Evolutionary conservation across 2,329 filamentous ascomycete genomes (phyloP).

Genomic region (Aspergillus sp.): DNA sequence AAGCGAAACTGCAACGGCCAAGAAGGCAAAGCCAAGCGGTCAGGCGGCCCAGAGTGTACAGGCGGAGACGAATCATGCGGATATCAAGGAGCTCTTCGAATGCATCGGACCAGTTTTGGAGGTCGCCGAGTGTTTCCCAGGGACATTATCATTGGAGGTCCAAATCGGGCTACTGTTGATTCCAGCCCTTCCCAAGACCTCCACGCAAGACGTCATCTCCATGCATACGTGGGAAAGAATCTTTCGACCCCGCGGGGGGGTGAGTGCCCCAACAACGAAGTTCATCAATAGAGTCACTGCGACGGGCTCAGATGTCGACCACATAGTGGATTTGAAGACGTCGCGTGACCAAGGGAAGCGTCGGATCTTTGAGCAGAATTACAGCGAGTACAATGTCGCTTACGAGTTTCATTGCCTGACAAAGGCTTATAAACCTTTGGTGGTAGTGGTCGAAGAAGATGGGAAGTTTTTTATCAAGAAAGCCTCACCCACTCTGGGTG

Average conservation of each 20-base stretch:
- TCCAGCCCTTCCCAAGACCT: slow-evolving; percentile 23
- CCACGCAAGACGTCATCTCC: slow-evolving; percentile 16
- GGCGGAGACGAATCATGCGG: slow-evolving; percentile 4
- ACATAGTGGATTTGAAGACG: slow-evolving; percentile 34
- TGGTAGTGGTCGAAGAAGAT: slow-evolving; percentile 33
- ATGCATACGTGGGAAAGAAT: slow-evolving; percentile 28
- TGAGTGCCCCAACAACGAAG: slow-evolving; percentile 27
- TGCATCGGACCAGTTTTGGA: slow-evolving; percentile 32
- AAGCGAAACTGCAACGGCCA: background rate
- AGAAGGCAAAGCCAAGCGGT: background rate
- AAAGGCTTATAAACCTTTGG: slow-evolving; percentile 26
- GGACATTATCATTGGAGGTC: slow-evolving; percentile 34
- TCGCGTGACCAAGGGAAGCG: slow-evolving; percentile 14
- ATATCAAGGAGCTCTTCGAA: slow-evolving; percentile 26
- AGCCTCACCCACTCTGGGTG: slow-evolving; percentile 27
- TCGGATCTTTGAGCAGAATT: slow-evolving; percentile 28
- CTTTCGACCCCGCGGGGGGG: slow-evolving; percentile 30
- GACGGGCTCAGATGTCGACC: slow-evolving; percentile 40
- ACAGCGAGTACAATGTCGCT: slow-evolving; percentile 21
- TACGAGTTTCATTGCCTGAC: slow-evolving; percentile 43
- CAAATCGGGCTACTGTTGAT: slow-evolving; percentile 38
- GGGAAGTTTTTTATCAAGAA: slow-evolving; percentile 29
- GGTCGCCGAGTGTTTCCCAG: slow-evolving; percentile 34
- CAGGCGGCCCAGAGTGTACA: background rate
- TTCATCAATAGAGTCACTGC: slow-evolving; percentile 41